Base-by-base conservation (phyloP, 2,329 filamentous ascomycete genomes). In the Exophiala phaeomuriformis region DNA sequence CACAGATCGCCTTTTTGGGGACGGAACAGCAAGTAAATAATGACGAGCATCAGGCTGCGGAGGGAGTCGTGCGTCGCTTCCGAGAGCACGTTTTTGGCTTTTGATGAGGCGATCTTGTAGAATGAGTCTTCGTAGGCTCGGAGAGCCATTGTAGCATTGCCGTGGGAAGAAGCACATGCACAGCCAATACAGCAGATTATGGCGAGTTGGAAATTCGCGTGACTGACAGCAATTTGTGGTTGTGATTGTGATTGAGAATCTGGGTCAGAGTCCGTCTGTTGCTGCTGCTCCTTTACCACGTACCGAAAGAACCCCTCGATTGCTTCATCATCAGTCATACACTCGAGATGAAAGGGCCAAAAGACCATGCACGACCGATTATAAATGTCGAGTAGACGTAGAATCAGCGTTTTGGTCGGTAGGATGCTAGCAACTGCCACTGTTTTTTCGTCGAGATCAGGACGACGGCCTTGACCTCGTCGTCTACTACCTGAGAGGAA, bases 31-130 rank as follows among this genome's bases (percentile, higher is more conserved):
- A 55, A 52, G 41, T 59, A 63, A 4, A 61, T 46, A 19, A 57
- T 53, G 10, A 63, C 36, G 8, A 63, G 47, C 19, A 63, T 30
- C 30, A 63, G 44, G 10, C 39, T 60, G 29, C 56, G 52, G 9
- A 63, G 54, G 4, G 58, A 53, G 6, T 59, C 60, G 33, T 40
- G 28, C 9, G 51, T 48, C 4, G 47, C 54, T 52, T 62, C 60
- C 9, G 55, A 59, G 2, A 58, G 60, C n/a, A 62, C 61, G 46
- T 63, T 56, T 41, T 62, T 58, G 12, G 61, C 51, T 37, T 51
- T 59, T n/a, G 49, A 49, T 5, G 56, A 43, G 7, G 59, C 61
- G 19, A 30, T 27, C 31, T 28, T 28, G 44, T 47, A 47, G 12
- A 47, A 47, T 30, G 37, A 47, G 12, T 47, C 10, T 29, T 47